Evolutionary conservation across 306 rosid species (phyloP).

Genomic region (Trifolium fragiferum): DNA sequence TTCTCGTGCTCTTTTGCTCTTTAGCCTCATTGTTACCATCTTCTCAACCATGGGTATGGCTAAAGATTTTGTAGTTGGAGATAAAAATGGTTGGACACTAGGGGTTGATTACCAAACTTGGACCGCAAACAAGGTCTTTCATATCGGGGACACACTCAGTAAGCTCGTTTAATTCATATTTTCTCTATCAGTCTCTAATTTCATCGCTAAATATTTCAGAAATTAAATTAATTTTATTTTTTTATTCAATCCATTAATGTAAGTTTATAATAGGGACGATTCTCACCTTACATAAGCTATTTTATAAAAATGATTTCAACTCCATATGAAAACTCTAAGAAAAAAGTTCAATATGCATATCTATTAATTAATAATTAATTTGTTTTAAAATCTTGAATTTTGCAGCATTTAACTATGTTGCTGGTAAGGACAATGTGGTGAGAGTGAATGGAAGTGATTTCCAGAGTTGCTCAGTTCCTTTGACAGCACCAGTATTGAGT

Average conservation of each 20-base stretch:
- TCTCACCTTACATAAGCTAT: too few species aligned
- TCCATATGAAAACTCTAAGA: too few species aligned
- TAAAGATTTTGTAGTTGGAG: conserved; percentile 41
- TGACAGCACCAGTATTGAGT: not conserved
- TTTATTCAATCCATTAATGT: too few species aligned
- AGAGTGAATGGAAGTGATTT: conserved; percentile 39
- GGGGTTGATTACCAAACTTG: conserved; percentile 41
- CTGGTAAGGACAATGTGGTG: conserved; percentile 36
- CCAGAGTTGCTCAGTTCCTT: conserved; percentile 23
- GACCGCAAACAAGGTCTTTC: conserved; percentile 42
- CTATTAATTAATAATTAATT: not conserved
- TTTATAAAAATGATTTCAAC: too few species aligned
- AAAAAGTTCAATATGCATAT: too few species aligned
- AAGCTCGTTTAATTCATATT: conserved; percentile 1
- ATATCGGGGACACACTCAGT: conserved; percentile 38
- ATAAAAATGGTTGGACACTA: conserved; percentile 36
- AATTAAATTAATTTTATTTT: too few species aligned
- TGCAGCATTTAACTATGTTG: conserved; percentile 39
- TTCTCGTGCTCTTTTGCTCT: conserved; percentile 28
- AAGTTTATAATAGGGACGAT: too few species aligned
- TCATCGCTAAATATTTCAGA: not conserved
- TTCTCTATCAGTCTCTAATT: too few species aligned
- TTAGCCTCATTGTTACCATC: conserved; percentile 14
- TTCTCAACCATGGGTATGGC: conserved; percentile 36
- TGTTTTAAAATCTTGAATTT: not conserved